A percentile compares a stretch with the other conserved stretches of the same genome.
phyloP scores from a whole-genome alignment of 1,139 yeast species.

The Candida pseudocylindracea region DNA sequence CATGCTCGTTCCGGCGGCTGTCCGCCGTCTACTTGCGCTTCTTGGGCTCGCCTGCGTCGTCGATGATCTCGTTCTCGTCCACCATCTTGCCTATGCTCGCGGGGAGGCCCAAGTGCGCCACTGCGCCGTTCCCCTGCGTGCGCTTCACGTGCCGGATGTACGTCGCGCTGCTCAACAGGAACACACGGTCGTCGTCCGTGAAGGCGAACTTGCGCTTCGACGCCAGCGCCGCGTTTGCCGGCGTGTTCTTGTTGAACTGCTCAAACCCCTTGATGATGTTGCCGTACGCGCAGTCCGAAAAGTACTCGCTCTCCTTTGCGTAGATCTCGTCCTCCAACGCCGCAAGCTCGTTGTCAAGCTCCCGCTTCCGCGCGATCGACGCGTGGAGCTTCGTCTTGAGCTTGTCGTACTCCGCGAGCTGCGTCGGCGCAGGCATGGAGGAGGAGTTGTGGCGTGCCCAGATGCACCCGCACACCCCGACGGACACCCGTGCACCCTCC shows the following conservation, averaged over 20 bases:
- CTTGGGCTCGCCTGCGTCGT: no score
- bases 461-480: no score
- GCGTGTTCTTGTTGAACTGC: constrained; percentile 32
- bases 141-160: constrained; percentile 40
- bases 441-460: no score
- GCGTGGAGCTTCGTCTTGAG: constrained; percentile 47
- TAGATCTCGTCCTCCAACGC: constrained; percentile 62
- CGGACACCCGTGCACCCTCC: no score
- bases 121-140: constrained; percentile 5
- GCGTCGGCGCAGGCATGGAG: neutral
- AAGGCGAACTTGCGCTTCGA: constrained; percentile 29
- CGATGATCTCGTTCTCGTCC: no score
- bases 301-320: constrained; percentile 58
- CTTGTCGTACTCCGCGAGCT: constrained; percentile 34
- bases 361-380: constrained; percentile 39
- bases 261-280: constrained; percentile 84
- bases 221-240: neutral
- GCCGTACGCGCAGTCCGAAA: constrained; percentile 47
- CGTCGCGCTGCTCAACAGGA: constrained; percentile 59
- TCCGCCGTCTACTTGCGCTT: no score
- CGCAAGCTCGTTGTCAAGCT: constrained; percentile 37
- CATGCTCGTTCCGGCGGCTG: no score
- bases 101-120: no score
- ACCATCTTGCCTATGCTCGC: no score
- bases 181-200: constrained; percentile 68